Percentiles rank a stretch among this genome's conserved stretches.
phyloP scores from a whole-genome alignment of 2,329 filamentous ascomycete genomes.

The Trichoderma breve region DNA sequence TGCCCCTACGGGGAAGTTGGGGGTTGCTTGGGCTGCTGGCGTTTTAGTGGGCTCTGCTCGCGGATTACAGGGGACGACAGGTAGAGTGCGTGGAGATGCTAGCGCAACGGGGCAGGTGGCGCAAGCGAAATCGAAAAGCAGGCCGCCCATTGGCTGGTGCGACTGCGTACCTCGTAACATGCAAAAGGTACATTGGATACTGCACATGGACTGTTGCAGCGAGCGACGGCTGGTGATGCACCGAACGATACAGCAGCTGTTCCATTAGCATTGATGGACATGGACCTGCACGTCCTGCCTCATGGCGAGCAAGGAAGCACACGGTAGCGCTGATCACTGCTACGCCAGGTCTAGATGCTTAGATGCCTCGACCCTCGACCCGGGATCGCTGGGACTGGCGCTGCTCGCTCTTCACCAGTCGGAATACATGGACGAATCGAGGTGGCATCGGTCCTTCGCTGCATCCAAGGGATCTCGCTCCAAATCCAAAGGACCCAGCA shows the following conservation, averaged over 20 bases:
- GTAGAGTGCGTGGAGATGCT: neutral
- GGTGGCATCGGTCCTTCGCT: conserved; percentile 1
- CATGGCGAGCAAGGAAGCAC: neutral
- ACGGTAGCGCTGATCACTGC: conserved; percentile 5
- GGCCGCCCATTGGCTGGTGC: neutral
- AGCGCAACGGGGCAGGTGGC: conserved; percentile 10
- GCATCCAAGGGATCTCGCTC: conserved; percentile 5
- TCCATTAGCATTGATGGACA: neutral
- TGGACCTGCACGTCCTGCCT: neutral
- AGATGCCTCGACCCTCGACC: neutral
- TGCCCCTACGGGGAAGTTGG: conserved; percentile 12
- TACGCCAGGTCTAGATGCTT: neutral
- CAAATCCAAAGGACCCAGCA: neutral
- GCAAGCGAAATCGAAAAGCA: neutral
- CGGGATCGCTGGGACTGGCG: neutral
- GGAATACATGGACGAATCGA: neutral
- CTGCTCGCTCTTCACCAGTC: neutral
- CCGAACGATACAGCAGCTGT: neutral
- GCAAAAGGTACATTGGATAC: neutral
- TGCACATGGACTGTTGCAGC: neutral
- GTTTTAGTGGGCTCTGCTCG: neutral
- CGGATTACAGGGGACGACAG: neutral
- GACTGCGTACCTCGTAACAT: neutral
- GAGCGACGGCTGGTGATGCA: conserved; percentile 2
- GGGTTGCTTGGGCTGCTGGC: neutral